Evolutionary conservation across 176 grass and related monocot genomes (phyloP), one percentile per base, ranked within the genome.

Genomic region (Cenchrus americanus): DNA sequence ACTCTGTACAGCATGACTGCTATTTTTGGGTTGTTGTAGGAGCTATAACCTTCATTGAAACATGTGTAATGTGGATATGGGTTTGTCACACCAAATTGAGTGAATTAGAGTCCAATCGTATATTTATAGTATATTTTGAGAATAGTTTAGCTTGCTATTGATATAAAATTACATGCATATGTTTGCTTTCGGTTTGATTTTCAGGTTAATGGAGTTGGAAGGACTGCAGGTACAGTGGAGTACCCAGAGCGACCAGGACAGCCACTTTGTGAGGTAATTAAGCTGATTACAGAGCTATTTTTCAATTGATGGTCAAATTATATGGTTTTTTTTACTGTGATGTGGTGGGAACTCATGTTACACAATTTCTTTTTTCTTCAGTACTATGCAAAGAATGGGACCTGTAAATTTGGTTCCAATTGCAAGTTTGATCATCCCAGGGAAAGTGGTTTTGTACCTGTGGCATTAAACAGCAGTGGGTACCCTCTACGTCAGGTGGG

Each of bases 341-440:
- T 59, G 21, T 73, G 53, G 17, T 32, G 57, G 12, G 53, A 79
- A 43, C 43, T 26, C 14, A 57, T 12, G 23, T 71, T 67, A 71
- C 3, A 1, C 3, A 17, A 60, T 1, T 69, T 53, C 11, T 18
- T 12, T 24, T 76, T 50, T 71, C 50, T 85, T 89, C 85, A 98
- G 96, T 92, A 88, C 78, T 98, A 92, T 63, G 84, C 92, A 63
- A 98, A 96, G 85, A 98, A 92, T 77, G 91, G 96, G 73, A 92
- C 77, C 26, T 95, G 96, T 83, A 95, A 94, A 66, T 96, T 90
- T 73, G 96, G 93, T 42, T 80, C 93, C 52, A 89, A 90, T 37
- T 98, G 96, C 83, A 98, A 96, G 67, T 95, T 92, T 83, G 80
- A 94, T 87, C 96, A 98, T 69, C 96, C 96, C 18, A 95, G 86